Evolutionary conservation across 495 filamentous ascomycete genomes (phyloP), one percentile per base, ranked within the genome.

Genomic region (Schizothecium vesticola): DNA sequence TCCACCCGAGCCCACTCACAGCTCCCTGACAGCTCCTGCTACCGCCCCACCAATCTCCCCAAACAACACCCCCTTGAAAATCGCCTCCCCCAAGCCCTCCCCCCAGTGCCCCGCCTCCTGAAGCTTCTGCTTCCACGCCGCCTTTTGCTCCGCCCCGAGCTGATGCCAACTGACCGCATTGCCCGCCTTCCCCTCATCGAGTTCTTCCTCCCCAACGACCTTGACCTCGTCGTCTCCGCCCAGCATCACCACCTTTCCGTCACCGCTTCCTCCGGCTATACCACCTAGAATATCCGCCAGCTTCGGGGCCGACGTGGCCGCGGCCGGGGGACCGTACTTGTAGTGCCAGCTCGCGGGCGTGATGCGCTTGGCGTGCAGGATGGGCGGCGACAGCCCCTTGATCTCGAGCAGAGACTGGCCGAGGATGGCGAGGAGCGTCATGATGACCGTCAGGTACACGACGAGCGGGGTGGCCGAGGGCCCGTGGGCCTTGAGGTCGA

Each of bases 21-120:
- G 16, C 43, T 51, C 22, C n/a, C n/a, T 65, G 26, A 65, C 36
- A 65, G 63, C 63, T 21, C 63, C 51, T 13, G 60, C 60, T 55
- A 91, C 81, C 8, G 81, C 70, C 23, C 82, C 87, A 65, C 83
- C 90, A 63, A 87, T 79, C 78, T 92, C 85, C 23, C 87, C 84
- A 80, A 96, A 96, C 59, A 96, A 76, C 8, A 97, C 83, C 8
- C 90, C 88, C 75, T 88, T 84, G 43, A 95, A 83, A 13, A 95
- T 84, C 33, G 82, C 84, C 78, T 92, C 91, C 1, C 90, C 90
- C 78, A 93, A 85, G 51, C 85, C 85, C 65, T 85, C 85, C 6
- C 84, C 82, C 91, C 91, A 94, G 63, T 92, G 83, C 5, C 92
- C 92, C 3, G 91, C 88, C 66, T 86, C 80, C 67, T 83, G 83